Evolutionary conservation across 139 green algal genomes (phyloP).

Genomic region (Chlamydomonas schloesseri): DNA sequence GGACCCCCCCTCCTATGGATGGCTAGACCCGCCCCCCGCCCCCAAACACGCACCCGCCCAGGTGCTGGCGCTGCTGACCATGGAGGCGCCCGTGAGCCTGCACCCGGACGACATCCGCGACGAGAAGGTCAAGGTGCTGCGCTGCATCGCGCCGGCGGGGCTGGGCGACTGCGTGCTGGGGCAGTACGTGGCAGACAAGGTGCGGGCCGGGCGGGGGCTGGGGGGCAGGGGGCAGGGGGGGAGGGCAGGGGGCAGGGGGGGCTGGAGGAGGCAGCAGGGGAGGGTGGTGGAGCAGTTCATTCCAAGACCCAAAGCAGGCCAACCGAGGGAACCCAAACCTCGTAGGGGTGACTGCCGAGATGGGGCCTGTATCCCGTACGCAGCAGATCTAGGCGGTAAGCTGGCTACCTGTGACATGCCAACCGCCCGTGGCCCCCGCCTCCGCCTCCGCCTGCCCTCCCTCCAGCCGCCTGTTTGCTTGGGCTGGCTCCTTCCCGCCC

Average conservation of each 20-base stretch:
- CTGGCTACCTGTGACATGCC: no score
- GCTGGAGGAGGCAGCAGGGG: not conserved
- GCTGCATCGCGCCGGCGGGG: constrained; percentile 76
- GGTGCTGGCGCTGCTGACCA: constrained; percentile 90
- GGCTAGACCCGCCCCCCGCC: not conserved
- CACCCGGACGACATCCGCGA: constrained; percentile 96
- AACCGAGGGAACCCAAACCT: no score
- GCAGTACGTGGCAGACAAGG: constrained; percentile 86
- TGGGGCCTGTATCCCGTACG: no score
- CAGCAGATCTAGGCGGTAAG: no score
- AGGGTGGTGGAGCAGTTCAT: not conserved
- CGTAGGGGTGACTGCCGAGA: no score
- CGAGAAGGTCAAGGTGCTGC: constrained; percentile 90
- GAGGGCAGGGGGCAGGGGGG: not conserved
- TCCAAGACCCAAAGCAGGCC: no score
- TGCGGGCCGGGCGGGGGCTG: not conserved
- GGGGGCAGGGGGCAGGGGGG: not conserved
- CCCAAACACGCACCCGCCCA: constrained; percentile 68
- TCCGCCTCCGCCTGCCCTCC: not conserved
- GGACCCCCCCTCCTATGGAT: no score
- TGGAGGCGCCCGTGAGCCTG: constrained; percentile 93
- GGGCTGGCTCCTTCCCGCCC: not conserved
- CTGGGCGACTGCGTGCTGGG: constrained; percentile 84
- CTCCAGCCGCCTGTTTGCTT: not conserved
- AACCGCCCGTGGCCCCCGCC: no score